Evolutionary conservation across 1,284 basidiomycete species (phyloP).

Genomic region (Pulveroboletus ridleyi): DNA sequence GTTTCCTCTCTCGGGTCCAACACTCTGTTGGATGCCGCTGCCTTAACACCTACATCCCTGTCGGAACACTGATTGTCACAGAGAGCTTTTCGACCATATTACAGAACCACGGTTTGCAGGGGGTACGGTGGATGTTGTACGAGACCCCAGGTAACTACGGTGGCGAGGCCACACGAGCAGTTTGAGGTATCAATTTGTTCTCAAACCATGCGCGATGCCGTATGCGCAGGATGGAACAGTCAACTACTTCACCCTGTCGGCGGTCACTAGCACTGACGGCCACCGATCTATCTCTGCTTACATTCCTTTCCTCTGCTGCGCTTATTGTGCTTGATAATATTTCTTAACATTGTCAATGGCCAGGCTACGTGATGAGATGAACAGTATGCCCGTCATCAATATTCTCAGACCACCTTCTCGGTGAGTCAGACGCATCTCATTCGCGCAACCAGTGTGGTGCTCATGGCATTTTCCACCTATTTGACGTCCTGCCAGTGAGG

Average conservation of each 20-base stretch:
- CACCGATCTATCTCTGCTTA: conserved; percentile 78
- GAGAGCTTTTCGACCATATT: conserved; percentile 66
- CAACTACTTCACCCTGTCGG: conserved; percentile 78
- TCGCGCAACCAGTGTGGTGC: too few relatives aligned
- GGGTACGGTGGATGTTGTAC: conserved; percentile 82
- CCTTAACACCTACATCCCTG: conserved; percentile 74
- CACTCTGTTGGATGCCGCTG: conserved; percentile 81
- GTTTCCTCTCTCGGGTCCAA: conserved; percentile 74
- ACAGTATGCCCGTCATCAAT: conserved; percentile 61
- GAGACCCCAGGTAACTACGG: conserved; percentile 78
- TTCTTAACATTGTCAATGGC: conserved; percentile 62
- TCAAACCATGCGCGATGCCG: background rate
- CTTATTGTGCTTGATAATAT: conserved; percentile 66
- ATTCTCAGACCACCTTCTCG: conserved; percentile 64
- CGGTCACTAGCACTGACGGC: conserved; percentile 79
- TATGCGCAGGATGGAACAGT: conserved; percentile 76
- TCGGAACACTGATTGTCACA: conserved; percentile 81
- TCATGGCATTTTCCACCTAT: too few relatives aligned
- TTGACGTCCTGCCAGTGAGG: too few relatives aligned
- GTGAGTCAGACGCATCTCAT: too few relatives aligned
- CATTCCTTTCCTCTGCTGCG: conserved; percentile 76
- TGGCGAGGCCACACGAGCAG: conserved; percentile 67
- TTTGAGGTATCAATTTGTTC: conserved; percentile 64
- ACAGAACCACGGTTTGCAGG: conserved; percentile 84
- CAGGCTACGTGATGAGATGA: conserved; percentile 61